Conservation (phyloP, 441 rosid species). For the Breynia disticha region DNA sequence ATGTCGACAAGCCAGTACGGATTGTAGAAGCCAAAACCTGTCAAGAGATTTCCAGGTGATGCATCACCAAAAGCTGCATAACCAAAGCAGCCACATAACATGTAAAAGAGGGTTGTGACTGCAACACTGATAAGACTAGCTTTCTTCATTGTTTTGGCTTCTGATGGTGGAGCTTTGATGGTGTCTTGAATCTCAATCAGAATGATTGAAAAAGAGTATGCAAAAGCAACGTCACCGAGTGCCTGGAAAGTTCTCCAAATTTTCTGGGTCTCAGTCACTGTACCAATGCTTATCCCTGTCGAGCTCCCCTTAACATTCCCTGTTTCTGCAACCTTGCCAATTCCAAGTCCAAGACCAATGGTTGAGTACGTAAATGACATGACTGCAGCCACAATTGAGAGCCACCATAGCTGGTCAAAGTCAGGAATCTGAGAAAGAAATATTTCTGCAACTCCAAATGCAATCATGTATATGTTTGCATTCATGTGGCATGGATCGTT, state of each 20-base stretch:
- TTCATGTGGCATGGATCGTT: constrained; percentile 55
- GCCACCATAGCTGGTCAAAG: constrained; percentile 89
- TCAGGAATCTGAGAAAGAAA: constrained; percentile 79
- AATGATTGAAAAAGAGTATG: constrained; percentile 69
- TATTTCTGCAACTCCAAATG: constrained; percentile 58
- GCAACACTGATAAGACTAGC: constrained; percentile 49
- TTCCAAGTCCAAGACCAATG: constrained; percentile 71
- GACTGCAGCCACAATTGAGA: constrained; percentile 68
- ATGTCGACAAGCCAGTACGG: constrained; percentile 81
- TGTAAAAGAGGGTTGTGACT: constrained; percentile 70
- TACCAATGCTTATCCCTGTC: constrained; percentile 51
- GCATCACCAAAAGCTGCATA: constrained; percentile 79
- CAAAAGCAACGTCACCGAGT: constrained; percentile 80
- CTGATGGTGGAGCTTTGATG: constrained; percentile 65
- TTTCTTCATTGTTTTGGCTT: constrained; percentile 64
- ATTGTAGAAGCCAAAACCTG: constrained; percentile 71
- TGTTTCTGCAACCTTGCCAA: constrained; percentile 48
- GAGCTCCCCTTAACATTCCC: constrained; percentile 56
- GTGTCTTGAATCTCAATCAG: constrained; percentile 88
- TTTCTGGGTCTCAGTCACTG: constrained; percentile 54
- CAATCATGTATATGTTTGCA: constrained; percentile 73
- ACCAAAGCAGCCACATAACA: constrained; percentile 81
- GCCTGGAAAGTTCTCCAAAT: constrained; percentile 79
- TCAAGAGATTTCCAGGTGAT: constrained; percentile 68
- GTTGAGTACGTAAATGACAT: constrained; percentile 86